A percentile compares a stretch with the other conserved stretches of the same genome.
These are phyloP conservation scores for Coemansia sp. DNA, from an alignment of 192 early-diverging fungal genomes.

Conservation along the genomic window DNA sequence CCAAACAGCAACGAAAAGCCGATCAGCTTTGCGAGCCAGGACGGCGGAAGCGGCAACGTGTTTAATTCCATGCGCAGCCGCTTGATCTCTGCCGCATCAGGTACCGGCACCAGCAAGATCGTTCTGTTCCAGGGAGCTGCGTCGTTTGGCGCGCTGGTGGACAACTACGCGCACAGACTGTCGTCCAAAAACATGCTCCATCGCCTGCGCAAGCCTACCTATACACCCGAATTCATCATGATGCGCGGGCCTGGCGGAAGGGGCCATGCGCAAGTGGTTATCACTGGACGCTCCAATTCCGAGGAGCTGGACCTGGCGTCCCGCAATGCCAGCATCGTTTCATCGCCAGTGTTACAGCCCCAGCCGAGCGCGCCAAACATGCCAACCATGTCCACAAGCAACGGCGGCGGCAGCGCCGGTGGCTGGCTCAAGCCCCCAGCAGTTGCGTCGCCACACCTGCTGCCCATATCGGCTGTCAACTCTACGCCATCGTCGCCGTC, in stretches of 20 bases:
- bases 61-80: constrained; percentile 55
- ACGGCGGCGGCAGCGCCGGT: neutral
- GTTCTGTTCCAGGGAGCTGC: constrained; percentile 94
- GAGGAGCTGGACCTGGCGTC: constrained; percentile 42
- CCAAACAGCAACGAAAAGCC: constrained; percentile 41
- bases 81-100: constrained; percentile 56
- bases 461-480: constrained; percentile 47
- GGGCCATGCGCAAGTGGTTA: constrained; percentile 81
- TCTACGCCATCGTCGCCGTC: constrained; percentile 53
- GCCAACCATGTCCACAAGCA: constrained; percentile 14
- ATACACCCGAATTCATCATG: constrained; percentile 90
- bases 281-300: constrained; percentile 44
- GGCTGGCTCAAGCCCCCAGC: constrained; percentile 44
- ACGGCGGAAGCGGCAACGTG: constrained; percentile 22
- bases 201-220: constrained; percentile 63
- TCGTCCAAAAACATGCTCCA: constrained; percentile 66
- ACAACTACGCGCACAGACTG: constrained; percentile 76
- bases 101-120: constrained; percentile 61
- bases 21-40: constrained; percentile 46
- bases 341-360: constrained; percentile 53
- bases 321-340: constrained; percentile 38
- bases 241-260: constrained; percentile 91
- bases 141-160: constrained; percentile 77
- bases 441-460: constrained; percentile 51
- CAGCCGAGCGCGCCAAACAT: constrained; percentile 26